Conservation (phyloP, 2,329 filamentous ascomycete genomes). For the Neofusicoccum kwambonambiense region DNA sequence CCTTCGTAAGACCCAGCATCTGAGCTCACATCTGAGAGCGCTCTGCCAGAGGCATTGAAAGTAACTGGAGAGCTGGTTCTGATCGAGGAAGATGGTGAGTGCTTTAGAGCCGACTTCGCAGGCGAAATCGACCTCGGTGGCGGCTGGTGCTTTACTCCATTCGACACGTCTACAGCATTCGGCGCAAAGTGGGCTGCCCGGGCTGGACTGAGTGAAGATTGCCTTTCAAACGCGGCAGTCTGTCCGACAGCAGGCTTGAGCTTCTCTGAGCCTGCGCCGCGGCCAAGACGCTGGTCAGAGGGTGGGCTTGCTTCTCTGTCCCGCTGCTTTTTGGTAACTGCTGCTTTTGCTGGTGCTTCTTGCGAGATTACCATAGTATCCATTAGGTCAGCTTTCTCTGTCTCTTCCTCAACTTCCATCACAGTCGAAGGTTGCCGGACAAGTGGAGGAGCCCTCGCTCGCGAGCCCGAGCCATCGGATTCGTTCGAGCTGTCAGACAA, state of each 20-base stretch:
- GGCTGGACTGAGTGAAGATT: conserved; percentile 58
- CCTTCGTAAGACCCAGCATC: conserved; percentile 27
- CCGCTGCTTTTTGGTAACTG: background rate
- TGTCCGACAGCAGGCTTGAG: background rate
- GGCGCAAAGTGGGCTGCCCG: conserved; percentile 67
- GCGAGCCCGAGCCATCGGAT: background rate
- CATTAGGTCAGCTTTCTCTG: background rate
- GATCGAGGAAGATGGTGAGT: conserved; percentile 54
- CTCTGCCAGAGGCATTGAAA: background rate
- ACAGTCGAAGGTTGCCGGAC: conserved; percentile 47
- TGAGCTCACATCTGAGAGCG: conserved; percentile 41
- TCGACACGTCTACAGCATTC: conserved; percentile 50
- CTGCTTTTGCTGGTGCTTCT: conserved; percentile 21
- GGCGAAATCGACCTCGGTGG: conserved; percentile 71
- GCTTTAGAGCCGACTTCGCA: conserved; percentile 74
- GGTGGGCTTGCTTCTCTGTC: background rate
- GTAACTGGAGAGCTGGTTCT: conserved; percentile 38
- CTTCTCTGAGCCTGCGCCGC: background rate
- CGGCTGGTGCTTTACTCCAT: conserved; percentile 65
- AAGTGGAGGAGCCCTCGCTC: background rate
- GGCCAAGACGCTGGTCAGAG: conserved; percentile 25
- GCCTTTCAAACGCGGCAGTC: conserved; percentile 25
- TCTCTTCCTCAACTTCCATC: conserved; percentile 43
- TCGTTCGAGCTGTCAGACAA: conserved; percentile 7
- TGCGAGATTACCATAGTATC: background rate